Evolutionary conservation across 345 rosid genomes (phyloP).

Genomic region (Eucalyptus sp.): DNA sequence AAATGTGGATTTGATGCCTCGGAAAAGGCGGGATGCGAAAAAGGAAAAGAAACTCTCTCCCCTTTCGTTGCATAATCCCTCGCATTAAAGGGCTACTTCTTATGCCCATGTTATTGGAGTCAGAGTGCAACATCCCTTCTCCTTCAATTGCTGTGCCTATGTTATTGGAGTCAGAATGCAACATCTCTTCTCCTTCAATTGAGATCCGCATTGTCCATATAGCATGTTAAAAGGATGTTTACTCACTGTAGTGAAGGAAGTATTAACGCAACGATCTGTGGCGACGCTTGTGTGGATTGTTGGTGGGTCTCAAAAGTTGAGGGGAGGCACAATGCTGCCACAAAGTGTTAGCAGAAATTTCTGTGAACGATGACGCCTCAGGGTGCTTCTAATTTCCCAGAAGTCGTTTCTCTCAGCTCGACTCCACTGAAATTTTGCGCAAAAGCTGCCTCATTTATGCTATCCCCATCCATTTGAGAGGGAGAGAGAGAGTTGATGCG

Average conservation of each 20-base stretch:
- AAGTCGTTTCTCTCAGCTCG: neutral
- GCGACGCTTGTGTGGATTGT: neutral
- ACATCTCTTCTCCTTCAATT: neutral
- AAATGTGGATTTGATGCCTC: neutral
- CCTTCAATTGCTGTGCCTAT: neutral
- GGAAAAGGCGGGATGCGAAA: neutral
- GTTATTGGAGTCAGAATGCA: neutral
- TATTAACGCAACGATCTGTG: neutral
- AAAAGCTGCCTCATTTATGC: neutral
- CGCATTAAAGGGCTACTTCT: neutral
- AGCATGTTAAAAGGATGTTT: neutral
- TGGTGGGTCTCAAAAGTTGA: neutral
- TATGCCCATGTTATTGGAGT: neutral
- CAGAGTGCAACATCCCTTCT: too few species aligned
- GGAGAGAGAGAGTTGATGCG: neutral
- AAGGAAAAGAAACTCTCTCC: neutral
- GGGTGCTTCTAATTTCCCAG: neutral
- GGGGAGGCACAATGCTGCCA: neutral
- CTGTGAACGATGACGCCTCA: neutral
- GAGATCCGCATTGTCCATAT: neutral
- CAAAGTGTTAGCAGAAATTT: neutral
- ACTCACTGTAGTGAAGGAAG: neutral
- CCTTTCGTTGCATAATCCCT: neutral
- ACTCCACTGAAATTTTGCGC: neutral
- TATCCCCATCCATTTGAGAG: neutral